phyloP scores from a whole-genome alignment of 352 stramenopile species.

The Globisporangium solare region DNA sequence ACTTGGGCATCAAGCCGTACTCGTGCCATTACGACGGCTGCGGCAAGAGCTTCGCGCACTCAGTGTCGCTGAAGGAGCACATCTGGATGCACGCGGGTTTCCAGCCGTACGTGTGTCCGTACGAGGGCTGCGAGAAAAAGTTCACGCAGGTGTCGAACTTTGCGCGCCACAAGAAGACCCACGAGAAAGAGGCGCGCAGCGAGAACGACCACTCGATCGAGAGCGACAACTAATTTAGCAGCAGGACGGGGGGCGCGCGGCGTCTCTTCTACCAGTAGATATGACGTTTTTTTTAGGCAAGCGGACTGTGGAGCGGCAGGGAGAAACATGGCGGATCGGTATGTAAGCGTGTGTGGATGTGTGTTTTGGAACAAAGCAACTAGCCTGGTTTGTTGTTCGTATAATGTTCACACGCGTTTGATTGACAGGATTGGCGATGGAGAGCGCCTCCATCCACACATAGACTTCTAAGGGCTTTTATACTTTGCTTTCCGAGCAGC shows the following conservation, averaged over 20 bases:
- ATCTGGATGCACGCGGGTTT: slow-evolving; percentile 90
- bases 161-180: slow-evolving; percentile 83
- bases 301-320: neutral
- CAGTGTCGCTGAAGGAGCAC: slow-evolving; percentile 89
- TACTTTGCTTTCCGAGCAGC: neutral
- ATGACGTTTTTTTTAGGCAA: neutral
- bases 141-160: slow-evolving; percentile 90
- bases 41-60: slow-evolving; percentile 88
- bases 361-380: neutral
- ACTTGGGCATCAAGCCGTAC: slow-evolving; percentile 88
- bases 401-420: neutral
- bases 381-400: neutral
- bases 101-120: slow-evolving; percentile 90
- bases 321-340: neutral
- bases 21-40: slow-evolving; percentile 88
- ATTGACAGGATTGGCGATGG: no score
- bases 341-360: slow-evolving; percentile 5
- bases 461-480: neutral
- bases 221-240: slow-evolving; percentile 28
- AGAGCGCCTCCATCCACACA: neutral
- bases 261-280: neutral
- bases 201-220: slow-evolving; percentile 43
- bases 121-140: slow-evolving; percentile 84
- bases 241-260: no score
- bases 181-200: slow-evolving; percentile 70